Evolutionary conservation across 2,329 filamentous ascomycete species (phyloP), one percentile per base, ranked within the genome.

Genomic region (Sporothrix brasiliensis): DNA sequence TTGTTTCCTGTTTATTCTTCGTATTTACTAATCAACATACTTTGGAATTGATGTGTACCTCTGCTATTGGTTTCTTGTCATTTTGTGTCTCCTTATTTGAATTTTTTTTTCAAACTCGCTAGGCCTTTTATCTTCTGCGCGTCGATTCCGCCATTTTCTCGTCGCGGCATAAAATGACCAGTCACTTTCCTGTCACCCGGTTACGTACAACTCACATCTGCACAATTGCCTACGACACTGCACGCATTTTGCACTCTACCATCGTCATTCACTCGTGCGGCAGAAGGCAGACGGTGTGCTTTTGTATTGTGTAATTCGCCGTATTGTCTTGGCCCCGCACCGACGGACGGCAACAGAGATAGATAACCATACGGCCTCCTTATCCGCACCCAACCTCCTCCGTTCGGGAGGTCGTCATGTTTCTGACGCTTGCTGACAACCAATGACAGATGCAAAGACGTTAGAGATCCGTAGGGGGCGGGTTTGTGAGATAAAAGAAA

Each of bases 211-310:
- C 56, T 19, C 30, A 60, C 10, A 24, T 9, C 34, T 19, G 56
- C 56, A 60, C 34, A 3, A n/a, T 30, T 39, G 34, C n/a, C 41
- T 16, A 27, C 30, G 19, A 56, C 27, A 6, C 24, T 2, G 52
- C 24, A 56, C 21, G 30, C 16, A 10, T n/a, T 16, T 39, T 63
- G 58, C 58, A 63, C 6, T 24, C 24, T 24, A 2, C 24, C 24
- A 24, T 24, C 58, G 39, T 47, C 58, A 19, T 47, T 63, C 21
- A 21, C 47, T 63, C 39, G 58, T 63, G 58, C n/a, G n/a, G n/a
- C n/a, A n/a, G n/a, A n/a, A 21, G 41, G 47, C 58, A 63, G 39
- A 63, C 58, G 58, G 39, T 63, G 39, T 47, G 58, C 58, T 16
- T 44, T 61, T 21, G 1, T 14, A 3, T 34, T 34, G 9, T 34